A percentile compares a stretch with the other conserved stretches of the same genome.
These are phyloP conservation scores for Saccharomycopsis guyanensis DNA, from an alignment of 805 yeast species.

Conservation along the genomic window DNA sequence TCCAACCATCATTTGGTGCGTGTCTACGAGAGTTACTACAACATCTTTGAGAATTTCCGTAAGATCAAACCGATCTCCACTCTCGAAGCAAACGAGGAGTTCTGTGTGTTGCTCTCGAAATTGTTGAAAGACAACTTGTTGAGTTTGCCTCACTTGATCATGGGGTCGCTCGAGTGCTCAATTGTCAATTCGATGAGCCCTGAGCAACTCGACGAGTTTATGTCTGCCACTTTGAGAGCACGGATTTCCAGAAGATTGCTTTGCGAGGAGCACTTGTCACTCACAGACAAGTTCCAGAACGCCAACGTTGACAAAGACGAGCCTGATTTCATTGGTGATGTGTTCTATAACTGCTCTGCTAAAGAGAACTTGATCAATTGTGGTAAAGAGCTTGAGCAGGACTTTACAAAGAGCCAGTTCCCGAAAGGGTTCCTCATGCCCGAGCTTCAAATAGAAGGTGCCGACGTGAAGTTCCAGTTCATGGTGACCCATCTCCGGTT, in stretches of 20 bases:
- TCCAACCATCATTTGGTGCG: slow-evolving; percentile 80
- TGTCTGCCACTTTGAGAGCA: slow-evolving; percentile 73
- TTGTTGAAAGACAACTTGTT: slow-evolving; percentile 69
- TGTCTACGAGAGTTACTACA: slow-evolving; percentile 83
- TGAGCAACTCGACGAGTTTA: slow-evolving; percentile 57
- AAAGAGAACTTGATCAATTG: slow-evolving; percentile 55
- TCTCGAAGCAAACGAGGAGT: slow-evolving; percentile 65
- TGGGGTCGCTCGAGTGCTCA: slow-evolving; percentile 85
- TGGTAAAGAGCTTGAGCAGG: slow-evolving; percentile 37
- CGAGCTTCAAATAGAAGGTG: slow-evolving; percentile 65
- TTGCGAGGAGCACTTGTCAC: slow-evolving; percentile 82
- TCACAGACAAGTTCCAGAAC: slow-evolving; percentile 53
- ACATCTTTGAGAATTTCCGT: slow-evolving; percentile 80
- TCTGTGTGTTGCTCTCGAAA: slow-evolving; percentile 55
- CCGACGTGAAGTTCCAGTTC: slow-evolving; percentile 65
- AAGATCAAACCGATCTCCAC: slow-evolving; percentile 60
- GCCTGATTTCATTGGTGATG: slow-evolving; percentile 61
- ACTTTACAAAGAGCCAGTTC: slow-evolving; percentile 43
- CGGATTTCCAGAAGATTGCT: slow-evolving; percentile 85
- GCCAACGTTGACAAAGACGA: slow-evolving; percentile 31
- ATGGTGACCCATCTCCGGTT: slow-evolving; percentile 82
- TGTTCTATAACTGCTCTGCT: slow-evolving; percentile 74
- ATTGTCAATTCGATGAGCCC: slow-evolving; percentile 52
- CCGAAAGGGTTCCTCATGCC: slow-evolving; percentile 58
- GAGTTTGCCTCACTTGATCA: slow-evolving; percentile 80